Evolutionary conservation across 805 yeast genomes (phyloP), one percentile per base, ranked within the genome.

Genomic region (Kluyveromyces aestuarii): DNA sequence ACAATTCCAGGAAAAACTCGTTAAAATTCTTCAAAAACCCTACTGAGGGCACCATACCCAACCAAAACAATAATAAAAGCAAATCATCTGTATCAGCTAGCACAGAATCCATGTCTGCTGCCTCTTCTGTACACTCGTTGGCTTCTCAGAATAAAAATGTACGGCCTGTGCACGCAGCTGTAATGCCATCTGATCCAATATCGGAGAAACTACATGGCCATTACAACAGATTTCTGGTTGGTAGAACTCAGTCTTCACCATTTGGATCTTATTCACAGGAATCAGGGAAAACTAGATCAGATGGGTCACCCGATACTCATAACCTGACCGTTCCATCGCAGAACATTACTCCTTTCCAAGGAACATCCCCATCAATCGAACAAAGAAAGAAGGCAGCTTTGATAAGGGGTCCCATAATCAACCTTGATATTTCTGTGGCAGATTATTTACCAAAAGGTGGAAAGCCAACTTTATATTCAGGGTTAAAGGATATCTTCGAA

Each of bases 401-500:
- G 36, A 67, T 81, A 16, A 77, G 75, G 44, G 96, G 96, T 0
- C 97, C 97, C 0, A 80, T 93, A 6, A 61, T 90, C 45, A 89
- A 90, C 61, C 63, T 90, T 41, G 97, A 91, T 61, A 80, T 80
- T 51, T 52, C 55, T 39, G 66, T 81, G 45, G 73, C 74, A 50
- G 64, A 69, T 10, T 81, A 82, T 59, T 45, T 48, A n/a, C 46
- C 51, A 16, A 40, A 55, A 1, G 73, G 67, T 27, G 66, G 75
- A 70, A 63, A 69, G 11, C 74, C 62, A 11, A 76, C 55, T 66
- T 63, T 85, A 39, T 82, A 76, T 54, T 74, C 84, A 1, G 79
- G 93, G 0, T 69, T 91, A 50, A 87, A 87, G 60, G 99, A 93
- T 63, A 69, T 88, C 11, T 91, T 87, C 63, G 96, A 89, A 62